Evolutionary conservation across 208 protist species (phyloP), one percentile per base, ranked within the genome.

Genomic region (Wallacemonas rigidus): DNA sequence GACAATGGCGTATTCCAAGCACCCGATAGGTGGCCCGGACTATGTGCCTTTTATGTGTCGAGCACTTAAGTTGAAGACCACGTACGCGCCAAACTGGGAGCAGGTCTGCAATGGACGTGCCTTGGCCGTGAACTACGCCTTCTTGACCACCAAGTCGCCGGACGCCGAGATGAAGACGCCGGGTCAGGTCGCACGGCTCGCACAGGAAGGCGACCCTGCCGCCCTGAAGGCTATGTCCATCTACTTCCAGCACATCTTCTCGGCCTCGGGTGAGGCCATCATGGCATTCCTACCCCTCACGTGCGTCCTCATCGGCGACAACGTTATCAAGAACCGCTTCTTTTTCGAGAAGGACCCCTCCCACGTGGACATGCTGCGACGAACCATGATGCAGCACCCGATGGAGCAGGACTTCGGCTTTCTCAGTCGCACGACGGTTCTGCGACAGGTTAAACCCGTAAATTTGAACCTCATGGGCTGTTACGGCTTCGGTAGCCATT

Each of bases 401-500:
- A 91, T 90, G 85, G 85, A 93, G 74, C 72, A 71, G 39, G 75
- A 80, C 53, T 79, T 70, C 40, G 72, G 75, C 2, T 89, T 89
- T 35, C 72, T 89, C 45, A 78, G 81, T 39, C 85, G 83, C 47
- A 78, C 83, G 40, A 88, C 85, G 17, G 83, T 89, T 26, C 60
- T 93, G 69, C 85, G 88, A 2, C 88, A 93, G 80, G 77, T 80
- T 50, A 83, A 82, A 53, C 64, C 71, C n/a, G 69, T 89, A 2
- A 93, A 93, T 67, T 61, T 93, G 71, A 93, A 93, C 71, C 45
- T 93, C 2, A 62, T 93, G 12, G 88, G 88, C 50, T 90, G 88
- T 76, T 86, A 83, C 55, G 82, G 76, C 47, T 88, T 82, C 54
- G 88, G 77, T 15, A 67, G 56, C 8, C 69, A 79, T 40, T 35